A percentile compares a stretch with the other conserved stretches of the same genome.
phyloP scores from a whole-genome alignment of 345 rosid genomes.

The Anastatica hierochuntica region DNA sequence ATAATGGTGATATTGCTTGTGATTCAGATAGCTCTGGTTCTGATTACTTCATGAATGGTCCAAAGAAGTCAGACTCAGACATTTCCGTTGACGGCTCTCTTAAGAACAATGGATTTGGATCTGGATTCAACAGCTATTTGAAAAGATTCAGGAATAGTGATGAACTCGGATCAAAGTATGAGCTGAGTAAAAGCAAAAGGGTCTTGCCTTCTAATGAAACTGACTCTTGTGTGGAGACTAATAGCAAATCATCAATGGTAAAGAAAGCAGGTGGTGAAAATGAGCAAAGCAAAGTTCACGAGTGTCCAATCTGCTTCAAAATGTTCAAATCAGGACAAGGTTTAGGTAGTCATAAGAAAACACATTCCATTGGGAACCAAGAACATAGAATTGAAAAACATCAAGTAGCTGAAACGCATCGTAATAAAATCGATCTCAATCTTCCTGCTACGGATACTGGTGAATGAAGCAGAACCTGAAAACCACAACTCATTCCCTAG shows the following conservation, averaged over 20 bases:
- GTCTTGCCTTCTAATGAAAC: constrained; percentile 27
- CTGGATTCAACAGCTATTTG: constrained; percentile 19
- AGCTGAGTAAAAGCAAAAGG: constrained; percentile 32
- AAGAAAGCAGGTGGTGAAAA: constrained; percentile 18
- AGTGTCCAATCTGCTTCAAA: constrained; percentile 78
- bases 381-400: constrained; percentile 31
- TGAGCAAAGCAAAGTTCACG: constrained; percentile 46
- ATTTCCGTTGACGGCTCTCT: too few species aligned
- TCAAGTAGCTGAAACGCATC: constrained; percentile 29
- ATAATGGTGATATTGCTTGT: not conserved
- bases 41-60: constrained; percentile 51
- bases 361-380: constrained; percentile 55
- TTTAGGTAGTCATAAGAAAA: constrained; percentile 89
- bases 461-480: too few species aligned
- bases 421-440: constrained; percentile 35
- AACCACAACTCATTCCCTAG: too few species aligned
- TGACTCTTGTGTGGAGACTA: constrained; percentile 25
- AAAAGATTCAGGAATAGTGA: not conserved
- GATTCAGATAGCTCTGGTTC: constrained; percentile 49
- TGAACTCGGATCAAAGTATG: constrained; percentile 7
- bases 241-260: constrained; percentile 18
- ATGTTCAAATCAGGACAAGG: constrained; percentile 88
- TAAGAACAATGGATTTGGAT: constrained; percentile 35
- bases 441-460: constrained; percentile 47
- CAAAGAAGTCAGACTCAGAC: constrained; percentile 45